These are phyloP conservation scores for Penicillium longicatenatum DNA, from an alignment of 495 filamentous ascomycete species.

Conservation along the genomic window DNA sequence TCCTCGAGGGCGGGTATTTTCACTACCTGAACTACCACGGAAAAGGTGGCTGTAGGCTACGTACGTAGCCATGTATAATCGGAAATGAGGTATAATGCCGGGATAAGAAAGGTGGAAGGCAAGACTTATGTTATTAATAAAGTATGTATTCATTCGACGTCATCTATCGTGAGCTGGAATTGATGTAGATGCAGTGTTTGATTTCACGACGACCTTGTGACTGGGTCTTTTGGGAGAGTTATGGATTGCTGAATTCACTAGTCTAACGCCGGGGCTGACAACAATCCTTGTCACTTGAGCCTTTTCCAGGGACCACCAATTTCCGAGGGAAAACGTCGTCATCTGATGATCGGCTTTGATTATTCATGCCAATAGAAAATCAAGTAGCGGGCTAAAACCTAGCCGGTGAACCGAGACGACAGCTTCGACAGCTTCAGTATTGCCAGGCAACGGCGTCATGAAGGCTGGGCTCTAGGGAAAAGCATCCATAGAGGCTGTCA, in stretches of 20 bases:
- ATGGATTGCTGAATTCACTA: conserved; percentile 6
- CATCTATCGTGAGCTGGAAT: conserved; percentile 4
- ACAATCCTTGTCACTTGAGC: conserved; percentile 4
- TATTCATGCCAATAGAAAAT: no score
- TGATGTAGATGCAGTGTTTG: neutral
- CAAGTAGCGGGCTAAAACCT: neutral
- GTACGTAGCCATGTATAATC: neutral
- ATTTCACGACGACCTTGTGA: neutral
- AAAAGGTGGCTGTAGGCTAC: neutral
- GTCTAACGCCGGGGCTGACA: neutral
- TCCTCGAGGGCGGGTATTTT: neutral
- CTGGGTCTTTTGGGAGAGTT: neutral
- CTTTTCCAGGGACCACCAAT: neutral
- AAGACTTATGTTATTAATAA: neutral
- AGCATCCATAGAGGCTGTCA: neutral
- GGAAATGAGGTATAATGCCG: neutral
- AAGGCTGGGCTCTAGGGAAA: neutral
- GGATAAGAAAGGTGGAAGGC: neutral
- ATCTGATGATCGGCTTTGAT: neutral
- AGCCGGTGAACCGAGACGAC: neutral
- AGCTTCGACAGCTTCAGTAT: neutral
- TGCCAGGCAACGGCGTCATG: neutral
- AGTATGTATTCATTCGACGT: neutral
- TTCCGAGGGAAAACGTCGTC: neutral
- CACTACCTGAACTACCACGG: neutral